Percentiles rank a stretch among this genome's conserved stretches.
These are phyloP conservation scores for Ustilago cynodontis DNA, from an alignment of 1,284 basidiomycete species.

Conservation along the genomic window DNA sequence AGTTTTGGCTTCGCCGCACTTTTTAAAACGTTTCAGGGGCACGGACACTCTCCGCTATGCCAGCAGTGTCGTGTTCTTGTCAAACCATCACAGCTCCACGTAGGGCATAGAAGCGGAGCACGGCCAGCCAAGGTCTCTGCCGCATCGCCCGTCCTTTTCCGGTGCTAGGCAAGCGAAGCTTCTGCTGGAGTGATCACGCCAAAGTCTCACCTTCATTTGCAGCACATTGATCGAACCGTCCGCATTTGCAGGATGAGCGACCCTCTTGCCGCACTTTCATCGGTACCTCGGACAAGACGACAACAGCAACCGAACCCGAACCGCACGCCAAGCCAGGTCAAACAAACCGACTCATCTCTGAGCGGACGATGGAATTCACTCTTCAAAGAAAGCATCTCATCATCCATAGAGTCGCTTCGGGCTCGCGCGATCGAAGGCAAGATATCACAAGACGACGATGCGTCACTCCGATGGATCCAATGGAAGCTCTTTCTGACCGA, in stretches of 20 bases:
- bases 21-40: constrained; percentile 6
- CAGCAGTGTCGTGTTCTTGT: neutral
- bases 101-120: neutral
- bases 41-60: constrained; percentile 12
- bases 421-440: constrained; percentile 24
- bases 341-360: constrained; percentile 10
- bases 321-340: neutral
- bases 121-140: too few relatives aligned
- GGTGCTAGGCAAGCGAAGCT: too few relatives aligned
- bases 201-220: neutral
- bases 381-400: constrained; percentile 8
- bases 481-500: constrained; percentile 52
- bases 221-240: neutral
- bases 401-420: constrained; percentile 28
- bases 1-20: neutral
- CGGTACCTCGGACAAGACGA: constrained; percentile 12
- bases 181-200: neutral
- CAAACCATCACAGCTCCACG: neutral
- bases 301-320: neutral
- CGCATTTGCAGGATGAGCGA: constrained; percentile 26
- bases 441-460: constrained; percentile 16
- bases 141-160: too few relatives aligned
- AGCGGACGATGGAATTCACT: constrained; percentile 22
- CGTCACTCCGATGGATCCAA: constrained; percentile 50
- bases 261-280: constrained; percentile 30